Conservation (phyloP, 192 early-diverging fungal species). For the Rhizoclosmatium sp. region DNA sequence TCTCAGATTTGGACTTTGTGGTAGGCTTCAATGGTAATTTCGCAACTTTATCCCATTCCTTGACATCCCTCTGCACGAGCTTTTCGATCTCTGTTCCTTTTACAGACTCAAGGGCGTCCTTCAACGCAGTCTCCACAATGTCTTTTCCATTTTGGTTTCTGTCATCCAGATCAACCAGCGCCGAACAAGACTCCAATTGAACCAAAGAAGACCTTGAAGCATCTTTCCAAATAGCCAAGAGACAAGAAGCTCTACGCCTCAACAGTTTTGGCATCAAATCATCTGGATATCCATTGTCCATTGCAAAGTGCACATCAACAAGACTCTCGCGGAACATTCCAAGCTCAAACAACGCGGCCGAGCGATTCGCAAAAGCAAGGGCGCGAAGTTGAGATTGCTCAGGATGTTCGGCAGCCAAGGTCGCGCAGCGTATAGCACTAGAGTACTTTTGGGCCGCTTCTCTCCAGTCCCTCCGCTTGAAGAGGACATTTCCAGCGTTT, state of each 20-base stretch:
- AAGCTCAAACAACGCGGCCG: not conserved
- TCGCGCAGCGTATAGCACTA: not conserved
- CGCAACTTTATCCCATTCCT: not conserved
- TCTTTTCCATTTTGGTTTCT: not conserved
- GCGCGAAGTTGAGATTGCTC: not conserved
- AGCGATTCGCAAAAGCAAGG: not conserved
- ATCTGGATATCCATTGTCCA: not conserved
- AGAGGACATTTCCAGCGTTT: not conserved
- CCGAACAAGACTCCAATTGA: not conserved
- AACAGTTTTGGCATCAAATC: not conserved
- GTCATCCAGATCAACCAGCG: not conserved
- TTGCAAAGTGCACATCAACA: not conserved
- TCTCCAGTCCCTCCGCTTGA: not conserved
- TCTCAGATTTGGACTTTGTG: too few relatives aligned
- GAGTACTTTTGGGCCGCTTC: not conserved
- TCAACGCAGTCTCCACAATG: not conserved
- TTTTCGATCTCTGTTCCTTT: not conserved
- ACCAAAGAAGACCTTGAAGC: not conserved
- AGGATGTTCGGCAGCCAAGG: not conserved
- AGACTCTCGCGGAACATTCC: not conserved
- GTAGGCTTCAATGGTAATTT: not conserved
- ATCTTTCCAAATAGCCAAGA: conserved; percentile 1
- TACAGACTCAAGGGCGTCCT: not conserved
- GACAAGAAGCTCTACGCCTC: not conserved
- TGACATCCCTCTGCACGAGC: not conserved